Base-by-base conservation (phyloP, 208 protist species). In the Herpetomonas tarakana region DNA sequence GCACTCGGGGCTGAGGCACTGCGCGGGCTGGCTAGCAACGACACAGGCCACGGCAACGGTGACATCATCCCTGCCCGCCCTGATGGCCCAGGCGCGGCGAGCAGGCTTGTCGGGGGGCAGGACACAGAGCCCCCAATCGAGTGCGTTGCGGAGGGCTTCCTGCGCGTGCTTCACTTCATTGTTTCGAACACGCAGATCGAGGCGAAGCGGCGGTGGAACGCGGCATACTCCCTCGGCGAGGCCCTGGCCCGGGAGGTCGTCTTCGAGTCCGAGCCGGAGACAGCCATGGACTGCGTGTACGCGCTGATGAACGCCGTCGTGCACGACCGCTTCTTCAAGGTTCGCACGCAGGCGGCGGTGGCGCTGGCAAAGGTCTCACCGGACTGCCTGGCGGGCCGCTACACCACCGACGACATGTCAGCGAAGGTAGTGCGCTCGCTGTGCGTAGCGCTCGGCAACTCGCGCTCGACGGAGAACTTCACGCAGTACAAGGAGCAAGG, bases 191-290 rank as follows among this genome's bases (percentile, higher is more conserved):
- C 18, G 54, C 41, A 22, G 44, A 22, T 26, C 4, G 86, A 88
- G 56, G 76, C 79, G 3, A 94, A 94, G 68, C 68, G 82, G 16
- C 82, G 88, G 0, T 92, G 83, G 83, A 92, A 92, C 65, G 82
- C 88, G 1, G 83, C 88, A 6, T 77, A 50, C 25, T 81, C 88
- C 18, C 71, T 94, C 11, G 88, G 88, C 7, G 67, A 76, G 56
- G 81, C 58, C 1, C 58, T 94, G 24, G 56, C 77, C 1, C 76
- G 75, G 0, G 62, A 73, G 51, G 76, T 71, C 3, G 68, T 88
- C 4, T 88, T 87, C 47, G 82, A 88, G 35, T 83, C 82, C 25
- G 81, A 94, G 70, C 88, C 82, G 4, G 64, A 59, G 29, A 65
- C 58, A 46, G 68, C 80, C 14, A 62, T 73, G 26, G 65, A 70